These are phyloP conservation scores for Wickerhamiella lipophila DNA, from an alignment of 805 yeast species.

Conservation along the genomic window DNA sequence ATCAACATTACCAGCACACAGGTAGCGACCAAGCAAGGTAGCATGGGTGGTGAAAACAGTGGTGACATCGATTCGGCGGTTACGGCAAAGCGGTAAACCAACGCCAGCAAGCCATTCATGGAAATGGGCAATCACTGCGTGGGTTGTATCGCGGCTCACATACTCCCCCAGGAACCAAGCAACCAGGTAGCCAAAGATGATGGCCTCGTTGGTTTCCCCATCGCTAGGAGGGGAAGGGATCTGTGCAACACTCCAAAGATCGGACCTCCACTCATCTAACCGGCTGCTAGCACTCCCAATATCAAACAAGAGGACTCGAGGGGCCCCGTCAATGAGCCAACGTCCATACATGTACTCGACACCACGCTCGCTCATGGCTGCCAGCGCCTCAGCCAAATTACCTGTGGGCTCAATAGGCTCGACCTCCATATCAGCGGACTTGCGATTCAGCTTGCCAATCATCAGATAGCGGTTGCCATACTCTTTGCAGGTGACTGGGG, in stretches of 20 bases:
- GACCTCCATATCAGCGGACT: slow-evolving; percentile 61
- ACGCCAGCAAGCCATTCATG: slow-evolving; percentile 99
- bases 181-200: slow-evolving; percentile 78
- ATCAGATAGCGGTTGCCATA: slow-evolving; percentile 76
- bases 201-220: slow-evolving; percentile 81
- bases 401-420: slow-evolving; percentile 48
- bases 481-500: slow-evolving; percentile 91
- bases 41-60: slow-evolving; percentile 97
- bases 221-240: slow-evolving; percentile 90
- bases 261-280: slow-evolving; percentile 88
- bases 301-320: slow-evolving; percentile 81
- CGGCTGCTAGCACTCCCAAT: slow-evolving; percentile 54
- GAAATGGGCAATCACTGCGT: slow-evolving; percentile 86
- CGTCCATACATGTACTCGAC: slow-evolving; percentile 76
- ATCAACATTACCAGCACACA: slow-evolving; percentile 94
- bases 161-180: slow-evolving; percentile 97
- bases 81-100: slow-evolving; percentile 82
- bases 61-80: slow-evolving; percentile 82
- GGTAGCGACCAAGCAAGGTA: slow-evolving; percentile 81
- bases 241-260: slow-evolving; percentile 80
- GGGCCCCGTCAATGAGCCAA: slow-evolving; percentile 97
- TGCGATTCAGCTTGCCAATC: slow-evolving; percentile 72
- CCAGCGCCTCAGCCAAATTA: slow-evolving; percentile 48
- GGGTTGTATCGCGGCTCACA: slow-evolving; percentile 66
- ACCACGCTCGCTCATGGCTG: slow-evolving; percentile 73